phyloP scores from a whole-genome alignment of 768 basidiomycete species.

The Paxillus rubicundulus region DNA sequence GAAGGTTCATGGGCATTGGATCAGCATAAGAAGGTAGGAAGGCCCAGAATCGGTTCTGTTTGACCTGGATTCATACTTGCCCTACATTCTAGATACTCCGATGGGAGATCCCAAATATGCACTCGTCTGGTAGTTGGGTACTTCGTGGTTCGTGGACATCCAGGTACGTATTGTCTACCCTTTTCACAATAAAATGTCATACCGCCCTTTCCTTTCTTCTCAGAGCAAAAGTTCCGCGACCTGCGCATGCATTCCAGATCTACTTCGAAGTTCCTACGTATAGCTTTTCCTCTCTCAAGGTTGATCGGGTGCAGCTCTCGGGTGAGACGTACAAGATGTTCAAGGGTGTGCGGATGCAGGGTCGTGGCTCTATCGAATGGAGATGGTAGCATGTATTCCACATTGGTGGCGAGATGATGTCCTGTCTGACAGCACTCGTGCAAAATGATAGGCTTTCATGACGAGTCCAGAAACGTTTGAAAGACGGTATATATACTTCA shows the following conservation, averaged over 20 bases:
- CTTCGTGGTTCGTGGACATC: conserved; percentile 78
- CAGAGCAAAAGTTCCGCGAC: conserved; percentile 49
- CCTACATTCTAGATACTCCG: conserved; percentile 53
- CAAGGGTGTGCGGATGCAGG: conserved; percentile 77
- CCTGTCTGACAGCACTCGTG: not conserved
- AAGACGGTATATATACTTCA: conserved; percentile 15
- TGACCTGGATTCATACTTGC: not conserved
- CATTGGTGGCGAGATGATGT: not conserved
- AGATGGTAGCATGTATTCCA: conserved; percentile 24
- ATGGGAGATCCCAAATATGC: conserved; percentile 74
- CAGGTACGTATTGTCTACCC: conserved; percentile 40
- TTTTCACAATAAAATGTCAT: not conserved
- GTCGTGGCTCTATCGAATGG: conserved; percentile 32
- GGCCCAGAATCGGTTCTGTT: not conserved
- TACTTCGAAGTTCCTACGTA: conserved; percentile 67
- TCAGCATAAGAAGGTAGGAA: conserved; percentile 54
- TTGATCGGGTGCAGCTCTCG: conserved; percentile 79
- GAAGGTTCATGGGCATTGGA: conserved; percentile 83
- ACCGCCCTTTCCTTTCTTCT: conserved; percentile 23
- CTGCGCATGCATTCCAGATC: conserved; percentile 72
- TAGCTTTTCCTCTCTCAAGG: conserved; percentile 77
- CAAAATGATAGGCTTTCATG: not conserved
- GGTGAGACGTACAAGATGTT: conserved; percentile 87
- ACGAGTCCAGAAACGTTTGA: not conserved
- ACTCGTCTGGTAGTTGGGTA: conserved; percentile 66